Evolutionary conservation across 352 stramenopile genomes (phyloP), one percentile per base, ranked within the genome.

Genomic region (Phytophthora lateralis): DNA sequence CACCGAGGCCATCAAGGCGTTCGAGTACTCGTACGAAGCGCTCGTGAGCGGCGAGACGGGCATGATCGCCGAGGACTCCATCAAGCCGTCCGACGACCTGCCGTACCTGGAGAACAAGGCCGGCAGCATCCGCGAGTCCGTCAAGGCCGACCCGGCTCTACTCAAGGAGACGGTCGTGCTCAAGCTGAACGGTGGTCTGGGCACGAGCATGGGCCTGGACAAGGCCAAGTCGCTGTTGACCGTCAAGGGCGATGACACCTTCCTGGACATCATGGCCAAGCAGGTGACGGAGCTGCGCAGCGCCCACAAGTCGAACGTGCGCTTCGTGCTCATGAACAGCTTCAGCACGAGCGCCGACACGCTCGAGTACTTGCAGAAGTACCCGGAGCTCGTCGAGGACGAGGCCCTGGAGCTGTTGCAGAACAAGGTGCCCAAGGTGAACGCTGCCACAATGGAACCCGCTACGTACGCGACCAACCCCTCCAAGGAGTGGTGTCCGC

Each of bases 401-500:
- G 86, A 97, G 38, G 95, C 97, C 59, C 80, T 99, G 17, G 97
- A 99, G 85, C 94, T 99, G 64, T 68, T 99, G 49, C 97, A 99
- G 81, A 99, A 99, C 80, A 99, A 99, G 84, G 96, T 98, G 41
- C 96, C 96, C 30, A 98, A 98, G 78, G 75, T 99, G 20, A 82
- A 98, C 80, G 92, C 90, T 14, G 80, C 69, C 41, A 98, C 90
- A 18, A 76, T 95, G 44, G 68, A 70, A 58, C 87, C 87, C 12
- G 87, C 87, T 35, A 79, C 69, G 27, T 83, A 77, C 59, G 45
- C 58, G 37, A 18, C 71, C 15, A 92, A 93, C 75, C 64, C 80
- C 20, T 83, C 76, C 27, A 95, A 95, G 73, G 87, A 95, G 67
- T 95, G 87, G 87, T 95, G 87, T 66, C 87, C 87, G 15, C 87